Evolutionary conservation across 2,329 filamentous ascomycete genomes (phyloP).

Genomic region (Bisporella sp.): DNA sequence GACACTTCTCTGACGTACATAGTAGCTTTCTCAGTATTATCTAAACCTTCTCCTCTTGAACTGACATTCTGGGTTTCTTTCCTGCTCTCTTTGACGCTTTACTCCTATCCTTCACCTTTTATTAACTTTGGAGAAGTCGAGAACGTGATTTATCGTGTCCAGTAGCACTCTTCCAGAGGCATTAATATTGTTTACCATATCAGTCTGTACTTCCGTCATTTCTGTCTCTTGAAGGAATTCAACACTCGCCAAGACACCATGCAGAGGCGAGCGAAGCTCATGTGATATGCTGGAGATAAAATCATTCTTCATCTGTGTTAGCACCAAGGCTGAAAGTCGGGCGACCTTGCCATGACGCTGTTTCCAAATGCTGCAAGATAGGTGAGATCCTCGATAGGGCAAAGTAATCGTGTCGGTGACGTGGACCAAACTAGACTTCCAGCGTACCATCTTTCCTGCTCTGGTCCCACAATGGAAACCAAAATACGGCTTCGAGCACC

Average conservation of each 20-base stretch:
- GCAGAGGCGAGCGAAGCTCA: constrained; percentile 39
- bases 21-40: constrained; percentile 14
- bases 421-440: constrained; percentile 44
- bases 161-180: constrained; percentile 43
- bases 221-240: constrained; percentile 47
- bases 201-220: constrained; percentile 38
- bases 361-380: constrained; percentile 45
- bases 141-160: constrained; percentile 46
- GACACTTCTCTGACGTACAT: constrained; percentile 26
- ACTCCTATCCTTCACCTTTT: constrained; percentile 22
- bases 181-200: constrained; percentile 42
- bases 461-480: constrained; percentile 42
- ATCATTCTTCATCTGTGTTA: constrained; percentile 35
- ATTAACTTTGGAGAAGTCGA: constrained; percentile 50
- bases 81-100: constrained; percentile 7
- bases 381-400: constrained; percentile 40
- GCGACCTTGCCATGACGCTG: constrained; percentile 49
- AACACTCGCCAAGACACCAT: constrained; percentile 49
- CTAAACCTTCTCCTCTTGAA: constrained; percentile 7
- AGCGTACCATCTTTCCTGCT: constrained; percentile 40
- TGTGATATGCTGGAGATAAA: constrained; percentile 39
- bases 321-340: constrained; percentile 36
- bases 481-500: constrained; percentile 37
- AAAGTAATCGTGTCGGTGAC: constrained; percentile 36
- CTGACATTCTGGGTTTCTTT: not conserved